These are phyloP conservation scores for Diphasiastrum complanatum DNA, from an alignment of 83 land plant genomes.

Conservation along the genomic window DNA sequence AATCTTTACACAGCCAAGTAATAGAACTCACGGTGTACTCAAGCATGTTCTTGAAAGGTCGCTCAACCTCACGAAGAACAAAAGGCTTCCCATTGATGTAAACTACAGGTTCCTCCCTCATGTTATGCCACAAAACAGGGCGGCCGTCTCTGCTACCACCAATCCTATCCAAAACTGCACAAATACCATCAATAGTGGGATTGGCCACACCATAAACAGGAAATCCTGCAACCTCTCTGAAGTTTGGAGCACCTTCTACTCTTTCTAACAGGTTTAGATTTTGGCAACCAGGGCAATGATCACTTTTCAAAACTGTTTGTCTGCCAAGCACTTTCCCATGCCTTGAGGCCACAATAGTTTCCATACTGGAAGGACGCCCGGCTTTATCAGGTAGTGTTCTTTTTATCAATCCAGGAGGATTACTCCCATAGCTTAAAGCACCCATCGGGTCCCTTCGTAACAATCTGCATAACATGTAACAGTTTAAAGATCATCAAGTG, in stretches of 20 bases:
- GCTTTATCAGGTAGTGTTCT: conserved; percentile 39
- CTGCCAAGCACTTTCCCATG: conserved; percentile 90
- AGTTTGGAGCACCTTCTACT: conserved; percentile 96
- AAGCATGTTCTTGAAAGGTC: conserved; percentile 92
- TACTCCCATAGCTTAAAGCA: conserved; percentile 65
- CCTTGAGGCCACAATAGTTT: conserved; percentile 70
- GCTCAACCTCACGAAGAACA: conserved; percentile 93
- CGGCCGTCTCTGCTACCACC: conserved; percentile 51
- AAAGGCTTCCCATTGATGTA: conserved; percentile 97
- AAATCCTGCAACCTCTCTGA: conserved; percentile 79
- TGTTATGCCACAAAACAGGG: conserved; percentile 92
- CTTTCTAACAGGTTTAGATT: conserved; percentile 59
- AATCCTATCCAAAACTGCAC: conserved; percentile 66
- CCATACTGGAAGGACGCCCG: conserved; percentile 73
- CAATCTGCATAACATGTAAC: no score
- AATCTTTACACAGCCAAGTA: background rate
- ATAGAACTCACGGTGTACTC: conserved; percentile 67
- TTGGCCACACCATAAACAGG: conserved; percentile 98
- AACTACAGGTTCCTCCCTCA: conserved; percentile 97
- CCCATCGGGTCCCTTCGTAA: conserved; percentile 97
- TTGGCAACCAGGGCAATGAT: conserved; percentile 97
- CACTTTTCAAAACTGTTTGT: conserved; percentile 90
- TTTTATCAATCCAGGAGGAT: conserved; percentile 47
- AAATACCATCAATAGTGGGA: conserved; percentile 90
- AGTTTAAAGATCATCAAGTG: no score